These are phyloP conservation scores for Scleromitrula shiraiana DNA, from an alignment of 2,329 filamentous ascomycete species.

Conservation along the genomic window DNA sequence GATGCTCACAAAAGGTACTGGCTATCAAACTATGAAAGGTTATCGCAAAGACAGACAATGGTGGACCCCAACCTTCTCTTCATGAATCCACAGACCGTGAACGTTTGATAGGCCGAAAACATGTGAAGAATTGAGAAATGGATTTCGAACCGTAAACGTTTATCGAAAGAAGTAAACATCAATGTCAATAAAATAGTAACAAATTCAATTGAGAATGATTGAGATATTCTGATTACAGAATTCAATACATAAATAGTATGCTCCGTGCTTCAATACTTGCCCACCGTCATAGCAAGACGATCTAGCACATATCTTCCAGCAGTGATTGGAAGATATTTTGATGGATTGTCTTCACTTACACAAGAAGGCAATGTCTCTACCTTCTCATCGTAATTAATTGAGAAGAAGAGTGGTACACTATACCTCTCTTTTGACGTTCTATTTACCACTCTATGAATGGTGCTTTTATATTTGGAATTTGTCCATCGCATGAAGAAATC, in stretches of 20 bases:
- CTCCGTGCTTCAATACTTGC: slow-evolving; percentile 11
- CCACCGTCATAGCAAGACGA: slow-evolving; percentile 24
- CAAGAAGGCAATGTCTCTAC: slow-evolving; percentile 27
- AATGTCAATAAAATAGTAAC: too few relatives aligned
- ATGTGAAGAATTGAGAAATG: too few relatives aligned
- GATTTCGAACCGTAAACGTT: too few relatives aligned
- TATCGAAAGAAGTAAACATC: too few relatives aligned
- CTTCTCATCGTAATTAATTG: slow-evolving; percentile 28
- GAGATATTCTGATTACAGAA: too few relatives aligned
- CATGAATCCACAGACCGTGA: slow-evolving; percentile 14
- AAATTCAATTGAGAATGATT: too few relatives aligned
- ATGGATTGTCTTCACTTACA: slow-evolving; percentile 22
- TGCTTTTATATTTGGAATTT: slow-evolving; percentile 44
- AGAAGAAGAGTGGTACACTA: slow-evolving; percentile 48
- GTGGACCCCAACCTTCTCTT: slow-evolving; percentile 14
- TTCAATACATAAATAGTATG: too few relatives aligned
- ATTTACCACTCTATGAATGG: slow-evolving; percentile 49
- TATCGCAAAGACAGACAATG: slow-evolving; percentile 11
- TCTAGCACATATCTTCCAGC: slow-evolving; percentile 27
- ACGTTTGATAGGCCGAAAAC: neutral
- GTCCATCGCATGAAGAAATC: slow-evolving; percentile 45
- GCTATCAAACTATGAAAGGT: slow-evolving; percentile 11
- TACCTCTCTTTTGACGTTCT: slow-evolving; percentile 42
- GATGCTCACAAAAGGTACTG: slow-evolving; percentile 14
- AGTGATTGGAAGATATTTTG: slow-evolving; percentile 25